Evolutionary conservation across 23 red algal species (phyloP).

Genomic region (Gracilaria vermiculophylla): DNA sequence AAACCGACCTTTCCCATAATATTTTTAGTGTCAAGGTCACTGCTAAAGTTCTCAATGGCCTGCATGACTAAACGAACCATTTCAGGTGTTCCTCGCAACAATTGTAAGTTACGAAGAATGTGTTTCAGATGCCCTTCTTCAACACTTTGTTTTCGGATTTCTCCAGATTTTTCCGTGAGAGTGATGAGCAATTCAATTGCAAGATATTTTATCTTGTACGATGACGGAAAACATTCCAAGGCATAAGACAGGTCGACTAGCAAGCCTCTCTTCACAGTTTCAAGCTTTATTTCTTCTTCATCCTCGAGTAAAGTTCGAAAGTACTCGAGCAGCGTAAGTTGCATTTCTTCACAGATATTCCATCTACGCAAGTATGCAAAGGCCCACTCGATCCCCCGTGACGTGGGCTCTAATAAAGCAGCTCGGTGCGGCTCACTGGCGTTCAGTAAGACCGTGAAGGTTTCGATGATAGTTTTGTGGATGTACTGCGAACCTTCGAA

Average conservation of each 20-base stretch:
- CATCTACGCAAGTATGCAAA: constrained; percentile 15
- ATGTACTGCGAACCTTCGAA: background rate
- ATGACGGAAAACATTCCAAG: background rate
- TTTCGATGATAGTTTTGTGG: background rate
- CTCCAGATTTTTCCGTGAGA: background rate
- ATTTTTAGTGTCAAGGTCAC: background rate
- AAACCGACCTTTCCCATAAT: constrained; percentile 8
- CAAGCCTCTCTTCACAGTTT: background rate
- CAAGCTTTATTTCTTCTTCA: constrained; percentile 12
- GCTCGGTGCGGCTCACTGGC: background rate
- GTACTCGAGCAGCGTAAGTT: constrained; percentile 16
- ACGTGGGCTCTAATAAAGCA: background rate
- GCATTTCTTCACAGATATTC: constrained; percentile 5
- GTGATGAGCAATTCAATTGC: constrained; percentile 7
- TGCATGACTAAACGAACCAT: background rate
- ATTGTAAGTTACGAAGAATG: background rate
- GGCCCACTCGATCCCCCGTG: background rate
- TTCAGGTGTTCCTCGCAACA: constrained; percentile 1
- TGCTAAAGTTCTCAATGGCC: background rate
- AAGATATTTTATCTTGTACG: background rate
- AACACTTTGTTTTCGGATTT: constrained; percentile 19
- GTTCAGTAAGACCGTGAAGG: background rate
- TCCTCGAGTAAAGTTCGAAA: constrained; percentile 6
- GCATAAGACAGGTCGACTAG: background rate
- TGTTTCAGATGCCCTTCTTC: constrained; percentile 1